Evolutionary conservation across 805 yeast species (phyloP).

Genomic region (Ogataea naganishii): DNA sequence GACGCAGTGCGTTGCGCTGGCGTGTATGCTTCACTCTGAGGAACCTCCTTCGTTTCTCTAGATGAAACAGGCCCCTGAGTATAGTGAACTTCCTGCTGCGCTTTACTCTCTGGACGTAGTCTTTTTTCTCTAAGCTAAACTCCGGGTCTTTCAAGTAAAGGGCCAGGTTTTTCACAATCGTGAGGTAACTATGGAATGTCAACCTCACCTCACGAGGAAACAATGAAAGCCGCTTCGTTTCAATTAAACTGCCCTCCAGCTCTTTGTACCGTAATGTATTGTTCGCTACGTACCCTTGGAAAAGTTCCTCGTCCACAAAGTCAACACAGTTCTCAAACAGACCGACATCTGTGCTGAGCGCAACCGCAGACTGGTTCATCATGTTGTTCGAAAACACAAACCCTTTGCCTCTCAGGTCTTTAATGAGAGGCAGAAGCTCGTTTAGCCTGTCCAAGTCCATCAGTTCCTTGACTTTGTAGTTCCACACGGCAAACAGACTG

Average conservation of each 20-base stretch:
- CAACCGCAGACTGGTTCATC: conserved; percentile 19
- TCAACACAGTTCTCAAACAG: conserved; percentile 13
- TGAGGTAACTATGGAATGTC: too few relatives aligned
- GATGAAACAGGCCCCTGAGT: too few relatives aligned
- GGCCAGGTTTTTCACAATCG: too few relatives aligned
- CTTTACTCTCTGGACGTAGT: too few relatives aligned
- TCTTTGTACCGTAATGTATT: neutral
- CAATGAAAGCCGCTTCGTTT: too few relatives aligned
- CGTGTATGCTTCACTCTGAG: too few relatives aligned
- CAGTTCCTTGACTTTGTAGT: conserved; percentile 19
- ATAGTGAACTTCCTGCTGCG: too few relatives aligned
- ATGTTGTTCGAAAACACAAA: conserved; percentile 17
- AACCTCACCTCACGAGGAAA: too few relatives aligned
- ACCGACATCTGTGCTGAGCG: conserved; percentile 11
- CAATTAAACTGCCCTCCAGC: neutral
- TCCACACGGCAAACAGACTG: conserved; percentile 20
- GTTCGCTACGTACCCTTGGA: conserved; percentile 12
- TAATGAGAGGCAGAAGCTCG: conserved; percentile 10
- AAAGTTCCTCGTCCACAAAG: conserved; percentile 18
- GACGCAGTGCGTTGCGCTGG: too few relatives aligned
- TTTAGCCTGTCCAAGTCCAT: conserved; percentile 13
- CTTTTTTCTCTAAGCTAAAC: too few relatives aligned
- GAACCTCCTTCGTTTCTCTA: too few relatives aligned
- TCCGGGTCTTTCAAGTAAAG: too few relatives aligned
- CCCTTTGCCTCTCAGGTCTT: conserved; percentile 13